Evolutionary conservation across 208 protist species (phyloP), one percentile per base, ranked within the genome.

Genomic region (Trypanosoma conorhini): DNA sequence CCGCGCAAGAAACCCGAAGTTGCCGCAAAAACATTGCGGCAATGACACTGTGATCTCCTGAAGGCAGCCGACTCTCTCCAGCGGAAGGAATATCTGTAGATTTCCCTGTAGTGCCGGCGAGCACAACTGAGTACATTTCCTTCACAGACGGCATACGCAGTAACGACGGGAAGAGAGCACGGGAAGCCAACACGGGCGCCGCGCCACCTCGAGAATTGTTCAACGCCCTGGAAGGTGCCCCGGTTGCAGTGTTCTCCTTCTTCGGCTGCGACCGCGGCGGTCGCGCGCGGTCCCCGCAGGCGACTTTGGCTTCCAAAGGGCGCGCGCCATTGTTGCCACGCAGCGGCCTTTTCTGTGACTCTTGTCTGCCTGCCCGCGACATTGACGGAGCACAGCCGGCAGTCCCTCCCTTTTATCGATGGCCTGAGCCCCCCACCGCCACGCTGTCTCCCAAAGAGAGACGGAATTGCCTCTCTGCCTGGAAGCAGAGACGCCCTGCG

Each of bases 11-110:
- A 44, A 22, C 48, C 30, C 72, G 72, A 19, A 77, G 30, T 33
- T 71, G 72, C 7, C 59, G 63, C 28, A 77, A 56, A 60, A 54
- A 67, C 28, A 62, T 61, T 12, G 35, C 65, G 33, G 64, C 65
- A 60, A 60, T 50, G 7, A 44, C 15, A 13, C 1, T 51, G 22
- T 38, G 30, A 5, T 48, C 61, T 17, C 13, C 33, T 44, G 68
- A 31, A 21, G 28, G 13, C 22, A 48, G 46, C 52, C 56, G 55
- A 50, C 21, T 30, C 19, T 17, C 21, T n/a, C 10, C 30, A 31
- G n/a, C 26, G 51, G 30, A 10, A 44, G n/a, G 21, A 5, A 24
- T 21, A 8, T 57, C 70, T 0, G 22, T 38, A 5, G 42, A 33
- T 51, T 24, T 54, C 30, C 51, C 62, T 15, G n/a, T 9, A 12